phyloP scores from a whole-genome alignment of 306 rosid genomes.

The Elaeagnus macrophylla region DNA sequence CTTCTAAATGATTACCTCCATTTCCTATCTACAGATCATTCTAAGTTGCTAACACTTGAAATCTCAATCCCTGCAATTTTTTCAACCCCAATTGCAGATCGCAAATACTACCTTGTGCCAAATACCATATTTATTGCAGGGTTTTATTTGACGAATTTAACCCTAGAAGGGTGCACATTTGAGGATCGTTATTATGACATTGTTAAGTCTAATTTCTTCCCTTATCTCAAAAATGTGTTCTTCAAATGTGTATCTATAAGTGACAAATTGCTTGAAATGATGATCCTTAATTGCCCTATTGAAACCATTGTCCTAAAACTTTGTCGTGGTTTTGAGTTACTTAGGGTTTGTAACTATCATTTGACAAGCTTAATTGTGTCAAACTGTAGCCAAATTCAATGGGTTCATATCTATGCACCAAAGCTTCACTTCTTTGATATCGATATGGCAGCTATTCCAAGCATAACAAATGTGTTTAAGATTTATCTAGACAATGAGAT shows the following conservation, averaged over 20 bases:
- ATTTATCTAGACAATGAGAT: background rate
- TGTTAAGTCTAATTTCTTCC: background rate
- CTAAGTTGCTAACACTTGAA: constrained; percentile 1
- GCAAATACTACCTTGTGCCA: background rate
- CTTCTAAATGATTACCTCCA: too few relatives aligned
- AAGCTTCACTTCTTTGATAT: background rate
- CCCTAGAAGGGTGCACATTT: background rate
- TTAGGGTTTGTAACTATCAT: background rate
- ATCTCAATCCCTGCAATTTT: background rate
- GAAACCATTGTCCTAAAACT: background rate
- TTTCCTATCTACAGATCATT: too few relatives aligned
- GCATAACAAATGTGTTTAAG: too few relatives aligned
- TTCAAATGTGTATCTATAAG: background rate
- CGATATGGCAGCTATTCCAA: background rate
- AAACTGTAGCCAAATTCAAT: background rate
- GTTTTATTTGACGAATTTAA: background rate
- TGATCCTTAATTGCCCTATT: background rate
- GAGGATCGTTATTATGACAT: background rate
- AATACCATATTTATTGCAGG: background rate
- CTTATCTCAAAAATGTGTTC: background rate
- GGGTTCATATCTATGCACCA: constrained; percentile 1
- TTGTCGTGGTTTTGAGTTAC: background rate
- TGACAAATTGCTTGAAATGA: background rate
- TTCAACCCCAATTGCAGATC: background rate
- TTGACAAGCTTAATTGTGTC: background rate